These are phyloP conservation scores for Climacium dendroides DNA, from an alignment of 225 moss, liverwort and hornwort species.

Conservation along the genomic window DNA sequence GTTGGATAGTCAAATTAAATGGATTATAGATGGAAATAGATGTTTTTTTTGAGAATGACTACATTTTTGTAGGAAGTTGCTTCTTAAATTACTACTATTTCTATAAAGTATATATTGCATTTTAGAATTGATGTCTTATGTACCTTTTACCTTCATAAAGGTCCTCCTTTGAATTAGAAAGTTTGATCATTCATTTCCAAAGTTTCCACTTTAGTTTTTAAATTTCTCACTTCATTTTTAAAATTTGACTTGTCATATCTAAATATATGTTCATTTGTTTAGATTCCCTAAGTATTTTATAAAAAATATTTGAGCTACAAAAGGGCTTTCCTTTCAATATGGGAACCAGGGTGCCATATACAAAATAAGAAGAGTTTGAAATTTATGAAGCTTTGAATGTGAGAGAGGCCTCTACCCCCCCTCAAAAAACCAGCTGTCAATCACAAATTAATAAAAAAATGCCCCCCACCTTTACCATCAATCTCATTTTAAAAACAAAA, in stretches of 20 bases:
- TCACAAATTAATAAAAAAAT: no score
- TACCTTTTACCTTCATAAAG: not conserved
- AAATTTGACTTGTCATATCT: not conserved
- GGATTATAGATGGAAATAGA: not conserved
- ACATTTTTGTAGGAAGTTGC: not conserved
- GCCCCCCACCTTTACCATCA: no score
- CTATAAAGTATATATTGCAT: not conserved
- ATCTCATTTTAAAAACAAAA: no score
- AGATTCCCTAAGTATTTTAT: not conserved
- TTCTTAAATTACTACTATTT: not conserved
- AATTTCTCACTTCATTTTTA: not conserved
- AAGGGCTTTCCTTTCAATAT: not conserved
- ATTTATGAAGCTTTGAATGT: not conserved
- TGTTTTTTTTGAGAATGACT: not conserved
- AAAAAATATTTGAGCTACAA: not conserved
- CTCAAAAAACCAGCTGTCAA: no score
- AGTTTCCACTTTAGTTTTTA: not conserved
- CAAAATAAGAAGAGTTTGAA: not conserved
- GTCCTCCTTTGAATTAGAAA: not conserved
- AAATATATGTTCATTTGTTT: not conserved
- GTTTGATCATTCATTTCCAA: not conserved
- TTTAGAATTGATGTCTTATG: not conserved
- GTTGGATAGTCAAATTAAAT: not conserved
- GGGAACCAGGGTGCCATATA: no score
- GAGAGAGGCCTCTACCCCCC: no score